A percentile compares a stretch with the other conserved stretches of the same genome.
phyloP scores from a whole-genome alignment of 2,329 filamentous ascomycete species.

The Aschersonia sp. region DNA sequence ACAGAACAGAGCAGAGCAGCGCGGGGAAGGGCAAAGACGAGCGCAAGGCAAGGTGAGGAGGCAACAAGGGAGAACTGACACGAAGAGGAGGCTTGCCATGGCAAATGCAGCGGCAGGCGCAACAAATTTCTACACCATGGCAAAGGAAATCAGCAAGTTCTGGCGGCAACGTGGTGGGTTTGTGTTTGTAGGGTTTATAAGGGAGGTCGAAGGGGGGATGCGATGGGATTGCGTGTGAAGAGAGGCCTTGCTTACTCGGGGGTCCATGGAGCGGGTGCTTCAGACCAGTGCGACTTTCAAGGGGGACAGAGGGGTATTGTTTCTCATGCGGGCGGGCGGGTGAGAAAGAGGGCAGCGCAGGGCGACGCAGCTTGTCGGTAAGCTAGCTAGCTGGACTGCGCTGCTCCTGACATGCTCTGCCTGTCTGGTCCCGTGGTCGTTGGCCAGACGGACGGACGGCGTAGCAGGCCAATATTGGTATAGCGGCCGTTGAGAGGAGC shows the following conservation, averaged over 20 bases:
- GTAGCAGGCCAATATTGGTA: too few species aligned
- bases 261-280: constrained; percentile 10
- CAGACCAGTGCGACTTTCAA: background rate
- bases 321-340: background rate
- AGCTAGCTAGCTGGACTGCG: too few species aligned
- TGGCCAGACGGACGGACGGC: too few species aligned
- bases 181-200: too few species aligned
- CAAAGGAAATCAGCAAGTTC: background rate
- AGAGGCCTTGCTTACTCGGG: constrained; percentile 10
- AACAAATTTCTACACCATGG: constrained; percentile 23
- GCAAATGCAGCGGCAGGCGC: constrained; percentile 37
- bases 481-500: too few species aligned
- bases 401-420: too few species aligned
- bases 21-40: too few species aligned
- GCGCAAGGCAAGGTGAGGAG: background rate
- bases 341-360: background rate
- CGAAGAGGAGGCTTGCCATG: constrained; percentile 37
- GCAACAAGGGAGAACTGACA: constrained; percentile 15
- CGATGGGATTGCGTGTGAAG: too few species aligned
- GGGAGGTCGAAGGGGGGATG: too few species aligned
- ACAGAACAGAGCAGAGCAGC: too few species aligned
- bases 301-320: background rate
- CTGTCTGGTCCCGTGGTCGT: too few species aligned
- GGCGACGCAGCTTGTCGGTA: too few species aligned
- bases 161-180: background rate